These are phyloP conservation scores for Fonsecaea pugnacius DNA, from an alignment of 2,329 filamentous ascomycete genomes.

Conservation along the genomic window DNA sequence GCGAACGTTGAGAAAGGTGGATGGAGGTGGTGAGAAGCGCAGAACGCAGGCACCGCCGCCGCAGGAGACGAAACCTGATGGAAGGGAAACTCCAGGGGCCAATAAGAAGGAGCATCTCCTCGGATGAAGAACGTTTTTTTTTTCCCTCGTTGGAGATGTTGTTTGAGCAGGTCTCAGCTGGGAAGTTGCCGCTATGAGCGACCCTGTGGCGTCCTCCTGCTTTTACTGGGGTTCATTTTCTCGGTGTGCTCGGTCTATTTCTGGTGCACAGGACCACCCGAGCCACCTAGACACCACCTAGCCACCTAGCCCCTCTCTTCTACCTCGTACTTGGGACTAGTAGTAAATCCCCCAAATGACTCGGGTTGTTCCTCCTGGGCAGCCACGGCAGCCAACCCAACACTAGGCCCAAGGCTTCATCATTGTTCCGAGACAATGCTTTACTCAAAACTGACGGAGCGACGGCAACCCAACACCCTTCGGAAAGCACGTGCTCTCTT, in stretches of 20 bases:
- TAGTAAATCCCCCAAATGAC: not conserved
- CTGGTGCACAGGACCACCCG: not conserved
- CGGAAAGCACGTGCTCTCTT: constrained; percentile 2
- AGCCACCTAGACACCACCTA: not conserved
- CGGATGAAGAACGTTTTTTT: constrained; percentile 2
- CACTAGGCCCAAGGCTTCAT: not conserved
- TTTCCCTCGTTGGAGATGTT: not conserved
- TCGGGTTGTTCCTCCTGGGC: not conserved
- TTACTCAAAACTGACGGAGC: not conserved
- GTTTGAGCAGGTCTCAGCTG: constrained; percentile 19
- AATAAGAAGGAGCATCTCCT: not conserved
- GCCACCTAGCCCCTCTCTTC: not conserved
- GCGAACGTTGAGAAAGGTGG: constrained; percentile 7
- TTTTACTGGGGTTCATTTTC: not conserved
- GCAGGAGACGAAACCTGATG: not conserved
- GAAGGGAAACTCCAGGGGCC: not conserved
- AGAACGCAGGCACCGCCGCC: not conserved
- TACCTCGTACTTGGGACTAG: not conserved
- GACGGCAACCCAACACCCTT: not conserved
- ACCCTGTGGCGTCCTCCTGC: constrained; percentile 2
- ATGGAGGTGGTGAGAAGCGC: not conserved
- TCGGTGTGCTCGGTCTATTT: not conserved
- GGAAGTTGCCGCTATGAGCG: not conserved
- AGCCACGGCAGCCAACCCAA: not conserved
- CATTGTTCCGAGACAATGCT: not conserved